Base-by-base conservation (phyloP, 2,329 filamentous ascomycete genomes). In the Colletotrichum caudatum region DNA sequence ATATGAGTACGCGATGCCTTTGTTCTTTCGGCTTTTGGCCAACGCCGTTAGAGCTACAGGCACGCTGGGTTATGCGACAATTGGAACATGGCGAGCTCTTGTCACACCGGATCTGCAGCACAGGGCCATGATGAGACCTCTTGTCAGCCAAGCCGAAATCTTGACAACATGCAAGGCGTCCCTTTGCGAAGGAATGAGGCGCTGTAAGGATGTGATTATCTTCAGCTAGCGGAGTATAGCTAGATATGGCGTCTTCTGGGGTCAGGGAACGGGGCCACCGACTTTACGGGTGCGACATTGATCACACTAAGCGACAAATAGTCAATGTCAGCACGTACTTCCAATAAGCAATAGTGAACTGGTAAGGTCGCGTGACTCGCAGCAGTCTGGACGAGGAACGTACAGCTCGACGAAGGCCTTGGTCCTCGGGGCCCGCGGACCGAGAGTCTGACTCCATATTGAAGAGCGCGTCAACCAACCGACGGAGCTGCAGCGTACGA, bases 11-110 rank as follows among this genome's bases (percentile, higher is more conserved):
- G 64, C 88, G 81, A 75, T 89, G 87, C 51, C 87, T 82, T 56
- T 82, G 80, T 76, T 89, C 87, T 76, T 86, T 88, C 35, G 86
- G 85, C 71, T 86, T 84, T 75, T 89, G 87, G 9, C 85, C 85
- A 16, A 82, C 80, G 4, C 87, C 87, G 0, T 86, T 88, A 5
- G 86, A 89, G 69, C 85, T 88, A 76, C 88, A 90, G 16, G 81
- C 76, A 11, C 87, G 82, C 73, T 84, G 85, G 37, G 87, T 85
- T 33, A 83, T 87, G 44, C 85, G 83, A 75, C 88, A 90, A 75
- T 89, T 89, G 64, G 87, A 86, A 77, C 88, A 90, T 35, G 88
- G 88, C 73, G 83, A 84, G 51, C 87, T 85, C 77, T 88, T 89
- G 76, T 89, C 87, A 76, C 88, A 90, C 58, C 87, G 86, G 68